Evolutionary conservation across 192 early-diverging fungal genomes (phyloP).

Genomic region (Coemansia sp.): DNA sequence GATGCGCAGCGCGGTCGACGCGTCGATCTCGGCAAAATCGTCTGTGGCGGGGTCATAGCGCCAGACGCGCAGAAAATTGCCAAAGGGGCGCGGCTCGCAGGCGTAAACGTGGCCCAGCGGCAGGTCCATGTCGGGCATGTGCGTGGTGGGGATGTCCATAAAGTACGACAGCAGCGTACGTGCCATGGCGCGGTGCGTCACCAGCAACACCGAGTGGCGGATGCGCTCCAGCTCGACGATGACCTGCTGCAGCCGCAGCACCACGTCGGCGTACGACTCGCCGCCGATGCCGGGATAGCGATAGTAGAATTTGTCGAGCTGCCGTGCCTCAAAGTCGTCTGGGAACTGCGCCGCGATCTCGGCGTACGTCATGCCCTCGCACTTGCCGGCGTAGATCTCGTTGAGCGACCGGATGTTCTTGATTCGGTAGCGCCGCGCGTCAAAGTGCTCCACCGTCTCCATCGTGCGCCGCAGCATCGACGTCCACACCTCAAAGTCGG

Average conservation of each 20-base stretch:
- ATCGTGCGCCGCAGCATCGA: constrained; percentile 82
- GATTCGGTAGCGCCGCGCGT: constrained; percentile 74
- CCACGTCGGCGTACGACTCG: constrained; percentile 91
- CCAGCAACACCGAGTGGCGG: constrained; percentile 79
- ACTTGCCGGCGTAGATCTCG: constrained; percentile 90
- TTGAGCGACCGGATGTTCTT: constrained; percentile 81
- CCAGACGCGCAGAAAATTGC: constrained; percentile 56
- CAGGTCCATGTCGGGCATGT: constrained; percentile 79
- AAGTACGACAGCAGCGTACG: constrained; percentile 90
- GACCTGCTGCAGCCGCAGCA: constrained; percentile 87
- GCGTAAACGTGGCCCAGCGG: constrained; percentile 81
- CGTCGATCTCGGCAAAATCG: constrained; percentile 46
- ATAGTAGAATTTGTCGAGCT: constrained; percentile 86
- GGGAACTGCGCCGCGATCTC: constrained; percentile 82
- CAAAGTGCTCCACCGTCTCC: constrained; percentile 81
- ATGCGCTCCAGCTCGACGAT: constrained; percentile 97
- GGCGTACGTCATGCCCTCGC: constrained; percentile 73
- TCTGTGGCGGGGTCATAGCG: constrained; percentile 25
- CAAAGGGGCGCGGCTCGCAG: constrained; percentile 83
- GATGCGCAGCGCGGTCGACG: constrained; percentile 38
- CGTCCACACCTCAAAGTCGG: constrained; percentile 70
- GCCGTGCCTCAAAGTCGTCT: constrained; percentile 76
- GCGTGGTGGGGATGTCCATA: constrained; percentile 75
- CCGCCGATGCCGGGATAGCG: constrained; percentile 96
- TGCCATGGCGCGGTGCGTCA: constrained; percentile 90